Evolutionary conservation across 2,329 filamentous ascomycete species (phyloP), one percentile per base, ranked within the genome.

Genomic region (Graphium sp.): DNA sequence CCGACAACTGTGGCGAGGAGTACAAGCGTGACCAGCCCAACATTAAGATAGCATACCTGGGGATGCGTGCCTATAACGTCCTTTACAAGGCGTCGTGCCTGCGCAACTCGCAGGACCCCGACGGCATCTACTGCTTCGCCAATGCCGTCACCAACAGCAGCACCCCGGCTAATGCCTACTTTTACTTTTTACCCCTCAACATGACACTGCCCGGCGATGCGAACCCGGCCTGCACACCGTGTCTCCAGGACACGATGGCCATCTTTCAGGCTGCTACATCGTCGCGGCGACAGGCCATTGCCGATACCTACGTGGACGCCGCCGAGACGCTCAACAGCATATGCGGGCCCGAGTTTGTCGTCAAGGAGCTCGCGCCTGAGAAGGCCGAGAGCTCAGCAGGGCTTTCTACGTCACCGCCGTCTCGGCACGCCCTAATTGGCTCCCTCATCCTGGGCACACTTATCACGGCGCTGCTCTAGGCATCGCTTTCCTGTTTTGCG

Each of bases 181-280:
- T 89, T 20, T 98, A 94, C 55, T 87, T 78, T 42, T 58, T 95
- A 4, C 81, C 85, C 0, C 63, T 92, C 31, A 89, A 89, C 34
- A 63, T 74, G 22, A 50, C 60, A 1, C 55, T 94, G 9, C 80
- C 81, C 0, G 60, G 58, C 10, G 65, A 65, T 14, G 68, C 74
- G 16, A 58, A 62, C n/a, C 81, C 84, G 1, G 70, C 65, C 1
- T 98, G 89, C 56, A 74, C 68, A 40, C 55, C 56, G 22, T 95
- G 89, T 48, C 60, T 89, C 24, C 62, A 74, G 43, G 60, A 80
- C 35, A 87, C 80, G 5, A 92, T 95, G 83, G 62, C 62, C 16
- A 66, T 92, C 12, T 94, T 79, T 49, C 72, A 78, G 30, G 52
- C 66, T 1, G 76, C 75, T 18, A 72, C 80, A 0, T 59, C 64